Base-by-base conservation (phyloP, 1,284 basidiomycete genomes). In the Grifola frondosa region DNA sequence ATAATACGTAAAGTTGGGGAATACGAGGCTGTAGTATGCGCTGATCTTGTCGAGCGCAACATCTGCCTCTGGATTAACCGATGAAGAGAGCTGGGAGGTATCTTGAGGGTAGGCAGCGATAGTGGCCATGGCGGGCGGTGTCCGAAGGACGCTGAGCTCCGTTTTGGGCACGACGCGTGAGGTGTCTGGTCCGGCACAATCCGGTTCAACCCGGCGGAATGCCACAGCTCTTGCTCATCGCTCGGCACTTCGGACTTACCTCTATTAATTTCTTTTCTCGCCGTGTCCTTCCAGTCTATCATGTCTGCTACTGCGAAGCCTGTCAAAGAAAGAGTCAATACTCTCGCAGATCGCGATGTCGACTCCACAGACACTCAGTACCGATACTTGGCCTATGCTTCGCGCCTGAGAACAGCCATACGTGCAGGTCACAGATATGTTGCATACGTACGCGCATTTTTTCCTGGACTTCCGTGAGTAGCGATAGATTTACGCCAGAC, bases 21-120 rank as follows among this genome's bases (percentile, higher is more conserved):
- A 96, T 63, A 92, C 89, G 46, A 96, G 86, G 64, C 88, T 91
- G 67, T 93, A 95, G 62, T 95, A 96, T 42, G 92, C 92, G 63
- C 85, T 84, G 61, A 94, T 94, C 75, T 84, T 88, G 67, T 84
- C 80, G 28, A 48, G 46, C 32, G 40, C 24, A 47, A 61, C 50
- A 55, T 66, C 51, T 57, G 60, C 49, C 67, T 60, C 63, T 40
- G 63, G 61, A 24, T 64, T 57, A 37, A 66, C 56, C 49, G 66
- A 58, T 46, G 64, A 61, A 41, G 62, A 49, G 51, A 54, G 49
- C 40, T 44, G 43, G 46, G 56, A 59, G 53, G 65, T 62, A 58
- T 63, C 64, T 52, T 62, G 64, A 34, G 59, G 57, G 37, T 59
- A 59, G 40, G 61, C 58, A 49, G 61, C 51, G 50, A 53, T 56